Base-by-base conservation (phyloP, 2,329 filamentous ascomycete species). In the Rhytidhysteron rufulum region DNA sequence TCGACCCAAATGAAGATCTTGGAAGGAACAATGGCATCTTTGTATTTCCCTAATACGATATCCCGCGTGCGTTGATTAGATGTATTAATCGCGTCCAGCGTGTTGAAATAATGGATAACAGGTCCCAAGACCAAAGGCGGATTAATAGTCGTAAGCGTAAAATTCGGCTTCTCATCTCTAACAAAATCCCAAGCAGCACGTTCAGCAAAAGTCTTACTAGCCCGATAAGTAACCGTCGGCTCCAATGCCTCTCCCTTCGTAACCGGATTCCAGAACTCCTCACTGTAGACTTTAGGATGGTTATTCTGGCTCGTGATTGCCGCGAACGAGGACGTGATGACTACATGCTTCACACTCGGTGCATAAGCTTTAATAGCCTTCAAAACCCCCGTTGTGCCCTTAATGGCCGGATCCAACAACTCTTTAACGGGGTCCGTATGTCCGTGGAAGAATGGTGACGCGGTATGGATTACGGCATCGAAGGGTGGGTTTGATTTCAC, bases 261-360 rank as follows among this genome's bases (percentile, higher is more conserved):
- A 20, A 77, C 58, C 0, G 73, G 74, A 47, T 76, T 77, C 75
- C 75, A 79, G 45, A 77, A 71, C 2, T 55, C 47, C 29, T 69
- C 73, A 1, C 66, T 68, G 52, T 77, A 78, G 1, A 64, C 69
- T n/a, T n/a, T n/a, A n/a, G n/a, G n/a, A n/a, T n/a, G n/a, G n/a
- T 79, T 77, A 53, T 68, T 72, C 0, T 62, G 30, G 49, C 82
- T 71, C 31, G 82, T 51, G 11, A 84, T 78, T 0, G 79, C 68
- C 18, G 79, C 80, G 48, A 83, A 83, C 3, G 79, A 83, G 11
- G 13, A 25, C 16, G 7, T 20, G 21, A 16, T 36, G 22, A 80
- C 80, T 6, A 91, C 83, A 44, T 83, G 75, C 67, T 81, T 85
- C 34, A 91, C 84, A 62, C 53, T 77, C 53, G 78, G 78, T 2